Evolutionary conservation across 2,329 filamentous ascomycete genomes (phyloP).

Genomic region (Xylaria multiplex): DNA sequence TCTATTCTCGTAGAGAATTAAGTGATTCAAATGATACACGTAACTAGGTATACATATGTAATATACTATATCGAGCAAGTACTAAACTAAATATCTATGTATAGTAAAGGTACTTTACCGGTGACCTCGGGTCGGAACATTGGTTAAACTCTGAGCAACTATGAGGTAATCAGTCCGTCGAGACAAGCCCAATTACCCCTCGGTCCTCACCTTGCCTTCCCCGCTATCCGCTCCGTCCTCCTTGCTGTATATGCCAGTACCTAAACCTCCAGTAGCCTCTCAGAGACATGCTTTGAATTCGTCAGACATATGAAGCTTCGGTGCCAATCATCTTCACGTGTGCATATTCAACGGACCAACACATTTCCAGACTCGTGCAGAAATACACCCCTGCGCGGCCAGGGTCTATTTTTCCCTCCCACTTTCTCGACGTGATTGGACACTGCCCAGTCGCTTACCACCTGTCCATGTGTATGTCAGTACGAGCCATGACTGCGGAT

Average conservation of each 20-base stretch:
- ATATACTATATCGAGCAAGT: too few relatives aligned
- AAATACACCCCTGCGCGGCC: slow-evolving; percentile 36
- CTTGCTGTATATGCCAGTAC: too few relatives aligned
- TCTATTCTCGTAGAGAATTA: too few relatives aligned
- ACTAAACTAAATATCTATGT: neutral
- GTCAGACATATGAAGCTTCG: slow-evolving; percentile 15
- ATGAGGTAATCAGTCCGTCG: slow-evolving; percentile 28
- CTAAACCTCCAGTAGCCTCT: too few relatives aligned
- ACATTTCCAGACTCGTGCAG: neutral
- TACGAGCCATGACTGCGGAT: slow-evolving; percentile 24
- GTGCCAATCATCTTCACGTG: slow-evolving; percentile 23
- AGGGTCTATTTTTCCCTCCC: slow-evolving; percentile 25
- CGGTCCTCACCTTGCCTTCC: slow-evolving; percentile 8
- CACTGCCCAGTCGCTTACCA: slow-evolving; percentile 6
- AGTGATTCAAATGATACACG: too few relatives aligned
- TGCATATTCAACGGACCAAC: neutral
- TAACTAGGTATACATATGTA: too few relatives aligned
- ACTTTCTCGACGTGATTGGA: slow-evolving; percentile 41
- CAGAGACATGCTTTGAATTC: slow-evolving; percentile 15
- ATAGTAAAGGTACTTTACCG: neutral
- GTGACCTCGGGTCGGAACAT: too few relatives aligned
- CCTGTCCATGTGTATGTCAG: slow-evolving; percentile 16
- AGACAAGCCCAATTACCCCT: slow-evolving; percentile 20
- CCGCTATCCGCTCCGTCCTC: slow-evolving; percentile 14
- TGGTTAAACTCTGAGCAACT: neutral